phyloP scores from a whole-genome alignment of 177 flowering plant genomes.

The Vitis hybrid region DNA sequence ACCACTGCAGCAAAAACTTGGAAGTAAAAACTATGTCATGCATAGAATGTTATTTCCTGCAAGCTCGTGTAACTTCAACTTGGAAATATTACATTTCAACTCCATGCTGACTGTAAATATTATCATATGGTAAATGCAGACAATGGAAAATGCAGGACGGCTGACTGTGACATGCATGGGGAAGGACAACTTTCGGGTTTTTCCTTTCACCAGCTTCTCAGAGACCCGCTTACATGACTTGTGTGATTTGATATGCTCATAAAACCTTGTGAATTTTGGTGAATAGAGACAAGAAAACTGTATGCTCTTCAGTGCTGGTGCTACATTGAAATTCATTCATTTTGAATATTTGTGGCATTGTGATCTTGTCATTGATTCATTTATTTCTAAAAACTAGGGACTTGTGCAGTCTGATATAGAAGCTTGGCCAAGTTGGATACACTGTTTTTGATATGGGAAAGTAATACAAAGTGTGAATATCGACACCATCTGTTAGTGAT shows the following conservation, averaged over 20 bases:
- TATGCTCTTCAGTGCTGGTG: not conserved
- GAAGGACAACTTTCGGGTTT: conserved; percentile 49
- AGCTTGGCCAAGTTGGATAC: too few relatives aligned
- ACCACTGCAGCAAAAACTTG: too few relatives aligned
- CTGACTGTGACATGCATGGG: conserved; percentile 58
- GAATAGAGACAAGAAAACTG: not conserved
- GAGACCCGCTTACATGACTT: conserved; percentile 57
- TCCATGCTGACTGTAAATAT: not conserved
- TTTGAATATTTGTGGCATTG: not conserved
- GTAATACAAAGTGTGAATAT: too few relatives aligned
- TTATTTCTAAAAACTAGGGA: not conserved
- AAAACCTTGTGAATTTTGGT: not conserved
- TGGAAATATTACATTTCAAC: too few relatives aligned
- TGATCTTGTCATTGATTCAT: not conserved
- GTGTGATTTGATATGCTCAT: conserved; percentile 68
- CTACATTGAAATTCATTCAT: not conserved
- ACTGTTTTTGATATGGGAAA: too few relatives aligned
- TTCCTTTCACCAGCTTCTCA: conserved; percentile 53
- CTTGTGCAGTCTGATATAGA: too few relatives aligned
- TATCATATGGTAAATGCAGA: conserved; percentile 40
- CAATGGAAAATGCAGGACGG: conserved; percentile 40
- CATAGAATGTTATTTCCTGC: too few relatives aligned
- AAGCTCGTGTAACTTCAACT: too few relatives aligned
- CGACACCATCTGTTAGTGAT: too few relatives aligned
- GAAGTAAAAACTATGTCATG: too few relatives aligned